Conservation (phyloP, 2,329 filamentous ascomycete genomes). For the Juglanconis oblonga region DNA sequence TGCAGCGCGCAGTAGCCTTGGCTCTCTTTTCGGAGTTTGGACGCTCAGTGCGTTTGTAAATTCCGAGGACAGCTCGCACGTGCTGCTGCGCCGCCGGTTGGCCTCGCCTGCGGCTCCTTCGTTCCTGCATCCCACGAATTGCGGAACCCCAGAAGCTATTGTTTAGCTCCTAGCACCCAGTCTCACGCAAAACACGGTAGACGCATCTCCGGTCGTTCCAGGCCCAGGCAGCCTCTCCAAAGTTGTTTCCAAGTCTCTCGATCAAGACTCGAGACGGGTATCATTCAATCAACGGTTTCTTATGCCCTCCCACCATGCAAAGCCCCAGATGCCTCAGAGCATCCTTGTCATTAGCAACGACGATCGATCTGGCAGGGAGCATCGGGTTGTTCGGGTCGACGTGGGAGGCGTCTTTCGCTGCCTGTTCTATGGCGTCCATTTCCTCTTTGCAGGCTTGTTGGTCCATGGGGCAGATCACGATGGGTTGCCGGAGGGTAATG, state of each 20-base stretch:
- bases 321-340: constrained; percentile 59
- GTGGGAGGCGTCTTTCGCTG: constrained; percentile 85
- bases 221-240: no score
- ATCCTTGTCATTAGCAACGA: constrained; percentile 72
- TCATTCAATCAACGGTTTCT: constrained; percentile 65
- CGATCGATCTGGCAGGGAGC: constrained; percentile 81
- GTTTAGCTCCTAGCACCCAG: no score
- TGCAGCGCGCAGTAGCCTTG: no score
- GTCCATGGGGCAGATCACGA: constrained; percentile 93
- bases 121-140: neutral
- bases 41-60: neutral
- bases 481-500: constrained; percentile 83
- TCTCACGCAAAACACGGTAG: no score
- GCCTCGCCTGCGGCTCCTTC: neutral
- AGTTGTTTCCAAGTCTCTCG: neutral
- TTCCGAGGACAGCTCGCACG: neutral
- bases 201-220: neutral
- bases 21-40: no score
- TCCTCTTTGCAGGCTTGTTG: constrained; percentile 96
- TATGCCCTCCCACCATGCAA: constrained; percentile 61
- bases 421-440: constrained; percentile 97
- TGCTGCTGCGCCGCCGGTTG: neutral
- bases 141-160: neutral
- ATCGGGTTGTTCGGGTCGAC: constrained; percentile 89
- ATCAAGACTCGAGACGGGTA: neutral